Conservation (phyloP, 1,284 basidiomycete genomes). For the Papiliotrema laurentii region DNA sequence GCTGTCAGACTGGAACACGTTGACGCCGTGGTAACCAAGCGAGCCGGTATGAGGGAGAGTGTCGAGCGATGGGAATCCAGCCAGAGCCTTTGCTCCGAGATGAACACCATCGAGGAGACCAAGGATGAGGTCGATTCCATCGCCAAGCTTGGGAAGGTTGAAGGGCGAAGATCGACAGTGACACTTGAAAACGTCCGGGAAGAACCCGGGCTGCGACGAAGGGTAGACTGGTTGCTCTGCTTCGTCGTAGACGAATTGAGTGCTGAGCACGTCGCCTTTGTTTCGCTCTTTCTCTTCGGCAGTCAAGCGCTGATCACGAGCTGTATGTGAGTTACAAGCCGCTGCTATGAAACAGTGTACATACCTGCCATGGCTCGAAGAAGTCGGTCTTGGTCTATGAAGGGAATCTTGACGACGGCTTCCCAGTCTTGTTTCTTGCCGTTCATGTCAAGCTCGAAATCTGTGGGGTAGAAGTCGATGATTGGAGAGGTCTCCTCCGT, state of each 20-base stretch:
- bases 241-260: slow-evolving; percentile 68
- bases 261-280: slow-evolving; percentile 65
- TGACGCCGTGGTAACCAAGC: slow-evolving; percentile 83
- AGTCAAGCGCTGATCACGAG: slow-evolving; percentile 70
- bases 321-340: slow-evolving; percentile 44
- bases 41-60: slow-evolving; percentile 75
- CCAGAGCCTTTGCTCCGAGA: slow-evolving; percentile 78
- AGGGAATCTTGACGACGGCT: slow-evolving; percentile 97
- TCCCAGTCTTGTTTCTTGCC: slow-evolving; percentile 99
- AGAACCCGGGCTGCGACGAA: slow-evolving; percentile 88
- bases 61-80: slow-evolving; percentile 92
- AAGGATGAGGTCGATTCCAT: slow-evolving; percentile 77
- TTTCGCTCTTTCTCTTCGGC: slow-evolving; percentile 76
- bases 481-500: slow-evolving; percentile 79
- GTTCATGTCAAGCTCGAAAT: slow-evolving; percentile 91
- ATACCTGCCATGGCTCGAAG: slow-evolving; percentile 74
- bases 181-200: slow-evolving; percentile 82
- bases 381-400: slow-evolving; percentile 82
- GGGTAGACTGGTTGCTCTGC: slow-evolving; percentile 68
- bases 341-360: slow-evolving; percentile 29
- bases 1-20: slow-evolving; percentile 86
- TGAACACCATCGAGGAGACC: slow-evolving; percentile 86
- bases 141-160: slow-evolving; percentile 74
- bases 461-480: slow-evolving; percentile 85
- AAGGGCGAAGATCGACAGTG: slow-evolving; percentile 74